Evolutionary conservation across 2,329 filamentous ascomycete species (phyloP), one percentile per base, ranked within the genome.

Genomic region (Drechslerella coelobrocha): DNA sequence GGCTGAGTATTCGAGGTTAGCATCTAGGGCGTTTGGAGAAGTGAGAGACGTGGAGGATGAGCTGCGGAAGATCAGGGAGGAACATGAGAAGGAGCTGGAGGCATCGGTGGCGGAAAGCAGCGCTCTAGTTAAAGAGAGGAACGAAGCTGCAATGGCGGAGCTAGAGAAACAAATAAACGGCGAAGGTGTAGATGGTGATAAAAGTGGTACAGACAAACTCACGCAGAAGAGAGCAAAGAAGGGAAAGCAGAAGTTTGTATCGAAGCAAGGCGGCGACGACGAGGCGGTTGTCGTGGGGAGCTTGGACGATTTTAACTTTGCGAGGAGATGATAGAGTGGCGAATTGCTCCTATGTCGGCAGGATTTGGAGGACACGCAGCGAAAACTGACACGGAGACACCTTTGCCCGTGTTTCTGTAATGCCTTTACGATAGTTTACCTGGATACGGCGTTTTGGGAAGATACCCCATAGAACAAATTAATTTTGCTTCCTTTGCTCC

Each of bases 11-110:
- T 76, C 77, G 24, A 73, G 78, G 50, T 75, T 79, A 7, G 75
- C 79, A 24, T 68, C 72, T 1, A 68, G 73, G 6, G 61, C 74
- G 26, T 75, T 76, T 34, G 63, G 72, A 27, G 75, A 76, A 19
- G 77, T 78, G 24, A 77, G 76, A 34, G 76, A 76, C 53, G 76
- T 80, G 61, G 75, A 76, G 27, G 73, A 75, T 24, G 76, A 77
- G 37, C 74, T 78, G 27, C 75, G 77, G 57, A 77, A 78, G 68
- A 77, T 79, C 23, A 76, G 77, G 21, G 78, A 79, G 63, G 76
- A 77, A 10, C 74, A 76, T 37, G 75, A 75, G 53, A 73, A 72
- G 27, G 73, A 74, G 19, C 52, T 72, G 14, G 65, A 68, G 12
- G 43, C 75, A 72, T 72, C 75, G 62, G 71, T 76, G 73, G 74